Percentiles rank a stretch among this genome's conserved stretches.
Conservation (phyloP, 2,329 filamentous ascomycete genomes). For the Myriangium duriaei region DNA sequence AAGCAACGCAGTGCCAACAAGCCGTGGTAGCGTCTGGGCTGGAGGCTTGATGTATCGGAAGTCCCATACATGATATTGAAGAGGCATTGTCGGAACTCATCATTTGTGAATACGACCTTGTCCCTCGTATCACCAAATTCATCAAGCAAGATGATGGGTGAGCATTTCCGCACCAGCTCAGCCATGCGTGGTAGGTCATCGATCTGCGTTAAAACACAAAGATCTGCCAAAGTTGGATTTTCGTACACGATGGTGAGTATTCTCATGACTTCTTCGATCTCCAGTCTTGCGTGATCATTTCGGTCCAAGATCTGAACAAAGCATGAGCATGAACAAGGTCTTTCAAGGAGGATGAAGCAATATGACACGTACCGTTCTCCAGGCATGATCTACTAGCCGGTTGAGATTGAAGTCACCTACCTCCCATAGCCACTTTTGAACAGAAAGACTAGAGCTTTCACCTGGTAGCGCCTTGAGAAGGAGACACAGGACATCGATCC, state of each 20-base stretch:
- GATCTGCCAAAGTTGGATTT: slow-evolving; percentile 7
- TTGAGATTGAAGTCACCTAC: slow-evolving; percentile 1
- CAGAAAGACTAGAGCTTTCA: background rate
- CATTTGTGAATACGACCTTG: slow-evolving; percentile 1
- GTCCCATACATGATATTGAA: no score
- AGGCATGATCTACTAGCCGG: slow-evolving; percentile 1
- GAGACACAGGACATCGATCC: slow-evolving; percentile 8
- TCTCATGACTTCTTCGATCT: slow-evolving; percentile 6
- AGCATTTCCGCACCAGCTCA: slow-evolving; percentile 3
- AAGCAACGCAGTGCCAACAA: no score
- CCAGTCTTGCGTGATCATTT: background rate
- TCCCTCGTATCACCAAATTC: background rate
- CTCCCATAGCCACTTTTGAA: background rate
- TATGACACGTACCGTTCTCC: background rate
- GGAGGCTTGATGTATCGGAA: no score
- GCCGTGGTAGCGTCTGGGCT: no score
- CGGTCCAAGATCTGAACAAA: background rate
- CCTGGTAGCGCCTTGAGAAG: slow-evolving; percentile 4
- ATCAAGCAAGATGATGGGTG: slow-evolving; percentile 4
- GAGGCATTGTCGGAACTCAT: no score
- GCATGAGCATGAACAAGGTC: no score
- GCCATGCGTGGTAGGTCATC: slow-evolving; percentile 1
- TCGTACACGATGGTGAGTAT: slow-evolving; percentile 9
- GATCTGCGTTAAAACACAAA: slow-evolving; percentile 3
- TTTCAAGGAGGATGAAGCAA: no score